Conservation (phyloP, 1,139 yeast species). For the Debaryomyces fabryi region DNA sequence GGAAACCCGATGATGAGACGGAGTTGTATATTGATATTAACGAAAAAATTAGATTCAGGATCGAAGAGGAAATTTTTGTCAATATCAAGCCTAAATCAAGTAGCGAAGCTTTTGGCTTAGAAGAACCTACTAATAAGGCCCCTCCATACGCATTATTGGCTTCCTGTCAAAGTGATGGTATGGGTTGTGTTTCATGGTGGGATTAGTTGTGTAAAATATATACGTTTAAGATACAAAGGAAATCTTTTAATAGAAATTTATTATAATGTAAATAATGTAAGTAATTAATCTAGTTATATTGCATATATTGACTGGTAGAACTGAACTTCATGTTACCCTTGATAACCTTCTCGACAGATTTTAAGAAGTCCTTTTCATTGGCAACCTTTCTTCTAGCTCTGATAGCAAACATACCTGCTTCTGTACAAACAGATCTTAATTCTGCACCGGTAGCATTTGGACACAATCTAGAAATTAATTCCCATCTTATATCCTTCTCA, state of each 20-base stretch:
- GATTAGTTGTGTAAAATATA: slow-evolving; percentile 40
- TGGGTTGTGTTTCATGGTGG: slow-evolving; percentile 98
- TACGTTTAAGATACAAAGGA: slow-evolving; percentile 1
- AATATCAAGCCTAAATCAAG: slow-evolving; percentile 80
- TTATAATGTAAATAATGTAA: slow-evolving; percentile 5
- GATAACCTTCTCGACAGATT: slow-evolving; percentile 97
- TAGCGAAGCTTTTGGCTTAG: slow-evolving; percentile 43
- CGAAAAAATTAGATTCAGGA: slow-evolving; percentile 86
- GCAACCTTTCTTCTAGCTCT: slow-evolving; percentile 98
- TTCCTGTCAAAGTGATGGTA: slow-evolving; percentile 94
- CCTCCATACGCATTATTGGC: slow-evolving; percentile 86
- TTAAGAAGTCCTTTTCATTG: slow-evolving; percentile 93
- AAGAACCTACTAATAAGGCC: slow-evolving; percentile 35
- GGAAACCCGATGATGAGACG: slow-evolving; percentile 76
- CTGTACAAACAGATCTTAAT: slow-evolving; percentile 92
- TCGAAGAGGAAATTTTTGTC: slow-evolving; percentile 85
- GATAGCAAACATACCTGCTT: slow-evolving; percentile 99
- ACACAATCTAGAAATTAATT: slow-evolving; percentile 91
- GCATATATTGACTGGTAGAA: slow-evolving; percentile 97
- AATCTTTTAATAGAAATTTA: slow-evolving; percentile 7
- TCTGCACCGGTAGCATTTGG: slow-evolving; percentile 99
- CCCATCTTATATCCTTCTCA: slow-evolving; percentile 98
- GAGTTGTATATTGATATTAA: slow-evolving; percentile 83
- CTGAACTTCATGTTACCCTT: slow-evolving; percentile 98
- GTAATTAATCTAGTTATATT: slow-evolving; percentile 61